Percentiles rank a stretch among this genome's conserved stretches.
Conservation (phyloP, 495 filamentous ascomycete species). For the Hypoxylon fragiforme region DNA sequence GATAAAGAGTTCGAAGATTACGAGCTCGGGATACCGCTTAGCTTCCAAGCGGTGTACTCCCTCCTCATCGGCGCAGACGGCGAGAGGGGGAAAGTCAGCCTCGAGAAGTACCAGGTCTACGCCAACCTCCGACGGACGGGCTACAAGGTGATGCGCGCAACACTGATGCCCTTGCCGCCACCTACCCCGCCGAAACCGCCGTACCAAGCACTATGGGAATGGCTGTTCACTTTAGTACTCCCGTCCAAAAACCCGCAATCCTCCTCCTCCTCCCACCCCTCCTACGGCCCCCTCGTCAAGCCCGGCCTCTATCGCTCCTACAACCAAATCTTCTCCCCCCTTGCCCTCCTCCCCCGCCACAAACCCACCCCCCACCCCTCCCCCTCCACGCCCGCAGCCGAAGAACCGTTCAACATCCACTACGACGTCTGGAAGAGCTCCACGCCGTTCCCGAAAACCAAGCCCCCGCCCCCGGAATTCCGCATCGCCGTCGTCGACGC, state of each 20-base stretch:
- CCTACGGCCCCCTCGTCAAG: slow-evolving; percentile 70
- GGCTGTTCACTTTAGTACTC: slow-evolving; percentile 48
- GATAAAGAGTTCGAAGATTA: slow-evolving; percentile 44
- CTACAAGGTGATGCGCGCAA: slow-evolving; percentile 75
- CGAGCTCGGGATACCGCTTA: slow-evolving; percentile 76
- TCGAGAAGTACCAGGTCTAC: slow-evolving; percentile 90
- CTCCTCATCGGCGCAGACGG: slow-evolving; percentile 68
- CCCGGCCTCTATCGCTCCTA: slow-evolving; percentile 82
- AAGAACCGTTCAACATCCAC: slow-evolving; percentile 68
- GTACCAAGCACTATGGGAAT: slow-evolving; percentile 41
- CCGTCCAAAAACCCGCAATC: not conserved
- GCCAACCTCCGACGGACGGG: slow-evolving; percentile 80
- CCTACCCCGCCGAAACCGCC: not conserved
- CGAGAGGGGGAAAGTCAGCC: slow-evolving; percentile 57
- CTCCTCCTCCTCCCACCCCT: no score
- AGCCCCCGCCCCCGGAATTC: slow-evolving; percentile 78
- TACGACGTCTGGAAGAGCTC: slow-evolving; percentile 77
- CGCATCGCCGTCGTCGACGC: slow-evolving; percentile 78
- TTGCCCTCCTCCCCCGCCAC: slow-evolving; percentile 75
- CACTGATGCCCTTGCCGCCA: slow-evolving; percentile 34
- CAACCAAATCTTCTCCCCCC: slow-evolving; percentile 71
- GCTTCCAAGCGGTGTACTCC: slow-evolving; percentile 86
- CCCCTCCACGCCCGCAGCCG: slow-evolving; percentile 20
- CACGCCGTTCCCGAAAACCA: slow-evolving; percentile 70
- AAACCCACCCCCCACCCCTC: slow-evolving; percentile 53